Evolutionary conservation across 768 basidiomycete species (phyloP), one percentile per base, ranked within the genome.

Genomic region (Mrakia gelida): DNA sequence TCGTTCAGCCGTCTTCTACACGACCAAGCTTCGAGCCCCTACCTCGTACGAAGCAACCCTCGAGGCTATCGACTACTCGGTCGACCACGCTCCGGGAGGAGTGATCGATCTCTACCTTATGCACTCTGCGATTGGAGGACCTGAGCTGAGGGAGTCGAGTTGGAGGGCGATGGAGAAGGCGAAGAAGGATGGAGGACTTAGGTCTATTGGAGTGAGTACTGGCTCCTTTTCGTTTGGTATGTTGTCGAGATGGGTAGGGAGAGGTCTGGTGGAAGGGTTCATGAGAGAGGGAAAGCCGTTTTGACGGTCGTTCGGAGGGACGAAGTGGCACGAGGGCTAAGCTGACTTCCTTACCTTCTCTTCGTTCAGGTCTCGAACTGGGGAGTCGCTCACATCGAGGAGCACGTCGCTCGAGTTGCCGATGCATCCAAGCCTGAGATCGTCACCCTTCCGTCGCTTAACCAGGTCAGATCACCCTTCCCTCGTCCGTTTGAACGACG

Each of bases 81-180:
- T 92, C 28, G 82, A 87, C 34, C 84, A 83, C 73, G 89, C 87
- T 82, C 84, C 73, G 0, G 87, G 88, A 54, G 75, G 73, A 21
- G 13, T 70, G 81, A 89, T 92, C 79, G 91, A 92, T 81, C 84
- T 92, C 13, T 92, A 91, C 84, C 87, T 92, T 75, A 74, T 74
- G 72, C 77, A 78, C 63, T 88, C 88, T 23, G 90, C 91, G 9
- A 86, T 90, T 67, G 90, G 90, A 28, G 91, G 91, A 9, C 85
- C 87, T 0, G 79, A 87, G 68, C 87, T 87, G 38, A 86, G 91
- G 28, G 85, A 85, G 45, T 89, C 90, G 38, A 88, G 89, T 80
- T 92, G 91, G 91, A 84, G 86, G 73, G 91, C 90, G 0, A 87
- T 89, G 61, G 87, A 89, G 79, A 89, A 90, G 77, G 90, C 89